Conservation (phyloP, 495 filamentous ascomycete species). For the Daldinia decipiens region DNA sequence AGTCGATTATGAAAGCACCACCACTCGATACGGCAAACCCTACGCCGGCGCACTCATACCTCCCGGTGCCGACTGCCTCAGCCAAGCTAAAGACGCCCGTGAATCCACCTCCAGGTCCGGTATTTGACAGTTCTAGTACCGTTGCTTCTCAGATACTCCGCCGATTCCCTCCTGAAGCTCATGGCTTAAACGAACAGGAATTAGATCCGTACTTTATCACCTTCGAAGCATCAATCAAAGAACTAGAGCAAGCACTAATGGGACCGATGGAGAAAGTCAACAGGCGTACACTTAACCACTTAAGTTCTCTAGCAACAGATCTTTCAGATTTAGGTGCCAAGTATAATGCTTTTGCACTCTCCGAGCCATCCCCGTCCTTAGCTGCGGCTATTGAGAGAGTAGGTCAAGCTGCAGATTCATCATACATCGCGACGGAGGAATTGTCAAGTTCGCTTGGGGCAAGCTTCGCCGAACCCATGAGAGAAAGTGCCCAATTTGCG, state of each 20-base stretch:
- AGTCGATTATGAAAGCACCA: conserved; percentile 91
- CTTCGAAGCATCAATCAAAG: conserved; percentile 87
- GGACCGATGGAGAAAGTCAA: conserved; percentile 97
- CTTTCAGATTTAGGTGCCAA: conserved; percentile 90
- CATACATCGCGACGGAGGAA: conserved; percentile 95
- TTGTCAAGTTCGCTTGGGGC: conserved; percentile 83
- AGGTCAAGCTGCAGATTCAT: conserved; percentile 93
- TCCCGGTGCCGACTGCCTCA: conserved; percentile 84
- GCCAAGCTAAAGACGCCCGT: conserved; percentile 79
- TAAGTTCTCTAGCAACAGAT: conserved; percentile 83
- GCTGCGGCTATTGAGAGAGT: conserved; percentile 94
- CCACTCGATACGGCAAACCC: conserved; percentile 93
- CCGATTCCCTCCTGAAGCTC: conserved; percentile 83
- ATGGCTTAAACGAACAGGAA: conserved; percentile 83
- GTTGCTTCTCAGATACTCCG: conserved; percentile 71
- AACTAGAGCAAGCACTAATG: conserved; percentile 84
- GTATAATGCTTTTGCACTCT: conserved; percentile 97
- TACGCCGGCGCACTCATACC: conserved; percentile 84
- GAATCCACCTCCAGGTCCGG: conserved; percentile 52
- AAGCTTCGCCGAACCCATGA: conserved; percentile 95
- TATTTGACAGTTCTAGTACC: conserved; percentile 59
- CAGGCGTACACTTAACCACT: conserved; percentile 83
- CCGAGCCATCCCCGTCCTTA: conserved; percentile 85
- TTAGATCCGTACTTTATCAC: conserved; percentile 94
- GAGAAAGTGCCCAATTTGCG: conserved; percentile 96